These are phyloP conservation scores for Euphorbia lathyris DNA, from an alignment of 345 rosid species.

Conservation along the genomic window DNA sequence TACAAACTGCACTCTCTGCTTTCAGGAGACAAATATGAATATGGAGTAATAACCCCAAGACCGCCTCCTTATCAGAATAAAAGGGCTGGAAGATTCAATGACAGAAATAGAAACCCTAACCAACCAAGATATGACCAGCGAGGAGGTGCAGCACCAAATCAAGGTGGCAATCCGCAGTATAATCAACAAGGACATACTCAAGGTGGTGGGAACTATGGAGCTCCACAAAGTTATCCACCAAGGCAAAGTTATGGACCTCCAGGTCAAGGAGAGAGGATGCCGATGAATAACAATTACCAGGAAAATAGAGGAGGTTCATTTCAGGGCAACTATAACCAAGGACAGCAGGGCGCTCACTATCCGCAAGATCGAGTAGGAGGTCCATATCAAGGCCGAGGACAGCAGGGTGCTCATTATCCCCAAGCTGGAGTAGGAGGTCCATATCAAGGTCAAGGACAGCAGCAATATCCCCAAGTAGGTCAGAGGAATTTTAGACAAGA, in stretches of 20 bases:
- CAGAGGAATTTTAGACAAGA: constrained; percentile 24
- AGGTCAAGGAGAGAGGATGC: constrained; percentile 40
- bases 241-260: constrained; percentile 31
- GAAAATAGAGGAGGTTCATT: constrained; percentile 30
- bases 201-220: constrained; percentile 39
- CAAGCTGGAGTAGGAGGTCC: constrained; percentile 36
- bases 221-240: constrained; percentile 44
- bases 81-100: constrained; percentile 45
- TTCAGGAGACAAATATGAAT: constrained; percentile 83
- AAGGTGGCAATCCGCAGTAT: constrained; percentile 27
- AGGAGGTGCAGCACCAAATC: constrained; percentile 14
- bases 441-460: constrained; percentile 42
- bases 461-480: constrained; percentile 37
- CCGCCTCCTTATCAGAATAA: constrained; percentile 67
- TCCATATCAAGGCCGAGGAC: constrained; percentile 39
- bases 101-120: constrained; percentile 32
- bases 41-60: constrained; percentile 74
- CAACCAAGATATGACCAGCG: constrained; percentile 40
- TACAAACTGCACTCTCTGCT: neutral
- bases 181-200: constrained; percentile 46
- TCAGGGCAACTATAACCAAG: constrained; percentile 42
- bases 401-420: constrained; percentile 38
- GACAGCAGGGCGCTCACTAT: constrained; percentile 37
- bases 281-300: constrained; percentile 33
- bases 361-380: constrained; percentile 40